Conservation (phyloP, 768 basidiomycete genomes). For the Boletus patriciae region DNA sequence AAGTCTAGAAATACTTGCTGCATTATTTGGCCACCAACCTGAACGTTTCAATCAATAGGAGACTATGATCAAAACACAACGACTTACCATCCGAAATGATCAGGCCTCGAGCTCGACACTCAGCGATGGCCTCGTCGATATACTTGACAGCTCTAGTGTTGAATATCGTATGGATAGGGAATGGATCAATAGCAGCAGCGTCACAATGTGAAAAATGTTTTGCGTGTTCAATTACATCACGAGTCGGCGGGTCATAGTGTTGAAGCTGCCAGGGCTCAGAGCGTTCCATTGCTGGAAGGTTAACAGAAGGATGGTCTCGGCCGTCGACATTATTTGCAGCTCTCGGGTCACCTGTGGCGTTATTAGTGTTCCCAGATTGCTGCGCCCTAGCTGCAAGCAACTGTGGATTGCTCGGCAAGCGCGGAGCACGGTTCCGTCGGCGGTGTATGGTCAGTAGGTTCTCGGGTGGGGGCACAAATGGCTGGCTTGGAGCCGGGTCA, state of each 20-base stretch:
- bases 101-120: not conserved
- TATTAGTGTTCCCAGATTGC: not conserved
- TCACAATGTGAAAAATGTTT: not conserved
- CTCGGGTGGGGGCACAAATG: no score
- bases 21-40: constrained; percentile 7
- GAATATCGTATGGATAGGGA: not conserved
- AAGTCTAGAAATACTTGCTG: not conserved
- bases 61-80: no score
- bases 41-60: no score
- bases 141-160: not conserved
- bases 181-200: not conserved
- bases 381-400: not conserved
- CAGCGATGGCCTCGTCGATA: not conserved
- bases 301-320: not conserved
- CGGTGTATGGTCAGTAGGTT: not conserved
- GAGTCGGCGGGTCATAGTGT: not conserved
- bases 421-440: not conserved
- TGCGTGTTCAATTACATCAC: no score
- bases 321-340: not conserved
- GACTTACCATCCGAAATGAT: not conserved
- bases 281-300: not conserved
- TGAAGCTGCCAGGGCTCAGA: constrained; percentile 6
- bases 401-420: constrained; percentile 1
- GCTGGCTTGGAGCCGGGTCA: no score
- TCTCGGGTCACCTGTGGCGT: no score